These are phyloP conservation scores for Erythrobasidium hasegawianum DNA, from an alignment of 1,284 basidiomycete genomes.

Conservation along the genomic window DNA sequence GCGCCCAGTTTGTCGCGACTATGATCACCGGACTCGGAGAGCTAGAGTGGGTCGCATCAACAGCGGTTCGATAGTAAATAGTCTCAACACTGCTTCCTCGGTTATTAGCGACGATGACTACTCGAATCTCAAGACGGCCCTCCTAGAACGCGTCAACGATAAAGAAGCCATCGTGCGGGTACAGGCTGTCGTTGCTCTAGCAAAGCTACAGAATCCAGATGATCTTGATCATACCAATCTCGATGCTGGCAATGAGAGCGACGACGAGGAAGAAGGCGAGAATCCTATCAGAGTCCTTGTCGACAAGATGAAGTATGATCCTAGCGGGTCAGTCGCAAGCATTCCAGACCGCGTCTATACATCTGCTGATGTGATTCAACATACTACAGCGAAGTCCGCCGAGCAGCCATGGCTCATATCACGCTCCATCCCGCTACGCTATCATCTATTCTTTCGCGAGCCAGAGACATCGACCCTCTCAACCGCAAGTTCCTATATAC, in stretches of 20 bases:
- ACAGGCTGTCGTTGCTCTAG: conserved; percentile 78
- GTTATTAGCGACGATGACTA: conserved; percentile 74
- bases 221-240: conserved; percentile 66
- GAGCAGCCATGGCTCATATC: conserved; percentile 76
- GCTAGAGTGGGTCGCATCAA: conserved; percentile 64
- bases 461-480: conserved; percentile 77
- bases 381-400: conserved; percentile 77
- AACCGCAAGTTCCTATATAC: conserved; percentile 79
- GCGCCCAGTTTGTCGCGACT: conserved; percentile 71
- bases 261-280: conserved; percentile 37
- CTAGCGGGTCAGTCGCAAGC: conserved; percentile 63
- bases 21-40: conserved; percentile 75
- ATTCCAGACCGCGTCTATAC: neutral
- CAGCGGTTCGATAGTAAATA: too few species aligned
- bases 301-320: conserved; percentile 69
- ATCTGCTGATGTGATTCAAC: neutral
- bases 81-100: neutral
- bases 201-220: conserved; percentile 69
- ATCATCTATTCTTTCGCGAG: conserved; percentile 68
- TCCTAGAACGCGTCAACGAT: conserved; percentile 77
- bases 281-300: conserved; percentile 56
- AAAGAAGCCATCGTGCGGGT: conserved; percentile 79
- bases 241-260: conserved; percentile 62
- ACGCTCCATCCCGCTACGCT: conserved; percentile 63
- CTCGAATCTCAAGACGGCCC: conserved; percentile 60